phyloP scores from a whole-genome alignment of 805 yeast genomes.

The Myxozyma sirexii region DNA sequence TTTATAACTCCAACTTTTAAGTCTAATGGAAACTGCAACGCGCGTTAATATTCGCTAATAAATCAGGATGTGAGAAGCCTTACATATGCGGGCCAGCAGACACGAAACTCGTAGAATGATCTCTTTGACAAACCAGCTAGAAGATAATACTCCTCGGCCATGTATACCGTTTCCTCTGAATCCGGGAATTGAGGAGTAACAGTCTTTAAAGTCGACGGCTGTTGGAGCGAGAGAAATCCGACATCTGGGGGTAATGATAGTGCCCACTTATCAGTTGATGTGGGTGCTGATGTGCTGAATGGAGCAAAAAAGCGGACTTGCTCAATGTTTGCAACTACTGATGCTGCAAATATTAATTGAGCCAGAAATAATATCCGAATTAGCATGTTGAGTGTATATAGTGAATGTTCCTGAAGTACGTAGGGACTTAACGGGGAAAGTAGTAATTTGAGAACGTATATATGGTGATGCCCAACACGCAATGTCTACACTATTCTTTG shows the following conservation, averaged over 20 bases:
- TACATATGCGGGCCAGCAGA: slow-evolving; percentile 35
- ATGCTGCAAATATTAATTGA: not conserved
- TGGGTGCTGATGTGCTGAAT: slow-evolving; percentile 20
- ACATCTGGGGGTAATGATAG: slow-evolving; percentile 9
- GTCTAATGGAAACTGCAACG: slow-evolving; percentile 27
- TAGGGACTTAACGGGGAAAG: not conserved
- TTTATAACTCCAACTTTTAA: slow-evolving; percentile 28
- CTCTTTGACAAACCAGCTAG: slow-evolving; percentile 26
- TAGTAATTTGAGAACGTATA: not conserved
- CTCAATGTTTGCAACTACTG: slow-evolving; percentile 28
- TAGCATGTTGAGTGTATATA: not conserved
- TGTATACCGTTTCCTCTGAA: slow-evolving; percentile 12
- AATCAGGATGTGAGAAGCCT: not conserved
- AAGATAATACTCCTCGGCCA: slow-evolving; percentile 27
- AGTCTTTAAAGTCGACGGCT: slow-evolving; percentile 25
- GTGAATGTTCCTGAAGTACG: not conserved
- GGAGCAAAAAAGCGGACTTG: slow-evolving; percentile 34
- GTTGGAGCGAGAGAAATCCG: slow-evolving; percentile 9
- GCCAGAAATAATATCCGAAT: not conserved
- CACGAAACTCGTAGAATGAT: slow-evolving; percentile 33
- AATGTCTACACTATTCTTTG: not conserved
- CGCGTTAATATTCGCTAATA: not conserved
- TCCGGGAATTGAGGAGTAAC: slow-evolving; percentile 23
- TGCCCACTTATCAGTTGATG: not conserved
- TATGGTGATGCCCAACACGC: not conserved